Conservation (phyloP, 2,329 filamentous ascomycete genomes). For the Penicillium sp. region DNA sequence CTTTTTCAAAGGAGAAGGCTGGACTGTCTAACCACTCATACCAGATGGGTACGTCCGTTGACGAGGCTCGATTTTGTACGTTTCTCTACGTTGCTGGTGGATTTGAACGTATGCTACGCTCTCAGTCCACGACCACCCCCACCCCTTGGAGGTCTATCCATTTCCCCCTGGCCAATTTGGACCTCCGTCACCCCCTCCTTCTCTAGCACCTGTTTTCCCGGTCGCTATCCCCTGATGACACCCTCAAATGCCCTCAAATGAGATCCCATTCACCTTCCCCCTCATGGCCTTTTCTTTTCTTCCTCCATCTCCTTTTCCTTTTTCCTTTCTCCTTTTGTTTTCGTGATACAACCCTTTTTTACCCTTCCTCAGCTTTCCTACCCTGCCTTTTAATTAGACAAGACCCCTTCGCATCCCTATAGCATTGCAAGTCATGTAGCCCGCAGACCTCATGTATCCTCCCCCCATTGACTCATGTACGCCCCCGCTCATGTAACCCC, state of each 20-base stretch:
- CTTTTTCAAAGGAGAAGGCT: neutral
- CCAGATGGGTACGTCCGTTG: neutral
- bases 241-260: constrained; percentile 23
- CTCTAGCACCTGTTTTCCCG: constrained; percentile 14
- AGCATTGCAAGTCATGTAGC: constrained; percentile 37
- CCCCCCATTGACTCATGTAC: constrained; percentile 39
- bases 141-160: constrained; percentile 6
- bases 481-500: constrained; percentile 25
- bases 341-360: constrained; percentile 28
- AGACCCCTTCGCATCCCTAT: constrained; percentile 32
- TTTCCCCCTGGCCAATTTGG: constrained; percentile 1
- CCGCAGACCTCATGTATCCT: constrained; percentile 47
- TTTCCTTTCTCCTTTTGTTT: constrained; percentile 14
- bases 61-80: neutral
- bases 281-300: constrained; percentile 15
- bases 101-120: neutral
- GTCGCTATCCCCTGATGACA: constrained; percentile 21
- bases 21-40: neutral
- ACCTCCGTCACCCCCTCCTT: constrained; percentile 7
- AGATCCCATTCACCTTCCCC: constrained; percentile 13
- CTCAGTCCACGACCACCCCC: neutral
- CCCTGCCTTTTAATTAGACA: constrained; percentile 43
- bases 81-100: neutral
- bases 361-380: constrained; percentile 26
- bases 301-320: constrained; percentile 15